These are phyloP conservation scores for Prunus yedoensis DNA, from an alignment of 331 rosid genomes.

Conservation along the genomic window DNA sequence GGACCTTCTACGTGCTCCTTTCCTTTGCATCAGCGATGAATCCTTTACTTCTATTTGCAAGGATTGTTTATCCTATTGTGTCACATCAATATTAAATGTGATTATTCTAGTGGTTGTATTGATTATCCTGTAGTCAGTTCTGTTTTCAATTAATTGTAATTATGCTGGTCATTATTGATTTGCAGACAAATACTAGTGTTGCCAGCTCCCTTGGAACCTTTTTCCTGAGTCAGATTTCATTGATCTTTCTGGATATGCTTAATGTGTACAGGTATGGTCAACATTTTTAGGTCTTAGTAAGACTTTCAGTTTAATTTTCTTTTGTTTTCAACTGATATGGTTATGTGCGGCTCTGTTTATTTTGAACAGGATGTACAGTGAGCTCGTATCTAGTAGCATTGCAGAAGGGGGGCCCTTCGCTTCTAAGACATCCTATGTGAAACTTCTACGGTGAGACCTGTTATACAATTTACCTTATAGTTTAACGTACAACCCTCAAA, in stretches of 20 bases:
- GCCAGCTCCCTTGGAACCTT: constrained; percentile 82
- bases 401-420: constrained; percentile 87
- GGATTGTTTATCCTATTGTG: background rate
- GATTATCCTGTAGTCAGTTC: background rate
- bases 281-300: background rate
- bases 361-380: constrained; percentile 85
- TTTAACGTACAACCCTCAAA: background rate
- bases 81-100: background rate
- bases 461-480: background rate
- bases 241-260: constrained; percentile 93
- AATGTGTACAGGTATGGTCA: constrained; percentile 74
- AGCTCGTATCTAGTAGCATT: constrained; percentile 85
- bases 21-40: background rate
- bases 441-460: constrained; percentile 64
- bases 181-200: constrained; percentile 91
- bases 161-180: constrained; percentile 7
- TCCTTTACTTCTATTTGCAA: background rate
- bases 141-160: background rate
- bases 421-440: constrained; percentile 83
- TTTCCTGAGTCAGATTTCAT: constrained; percentile 78
- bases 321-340: background rate
- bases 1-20: background rate
- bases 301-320: background rate
- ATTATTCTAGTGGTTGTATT: background rate
- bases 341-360: background rate